These are phyloP conservation scores for Camillea tinctor DNA, from an alignment of 2,329 filamentous ascomycete species.

Conservation along the genomic window DNA sequence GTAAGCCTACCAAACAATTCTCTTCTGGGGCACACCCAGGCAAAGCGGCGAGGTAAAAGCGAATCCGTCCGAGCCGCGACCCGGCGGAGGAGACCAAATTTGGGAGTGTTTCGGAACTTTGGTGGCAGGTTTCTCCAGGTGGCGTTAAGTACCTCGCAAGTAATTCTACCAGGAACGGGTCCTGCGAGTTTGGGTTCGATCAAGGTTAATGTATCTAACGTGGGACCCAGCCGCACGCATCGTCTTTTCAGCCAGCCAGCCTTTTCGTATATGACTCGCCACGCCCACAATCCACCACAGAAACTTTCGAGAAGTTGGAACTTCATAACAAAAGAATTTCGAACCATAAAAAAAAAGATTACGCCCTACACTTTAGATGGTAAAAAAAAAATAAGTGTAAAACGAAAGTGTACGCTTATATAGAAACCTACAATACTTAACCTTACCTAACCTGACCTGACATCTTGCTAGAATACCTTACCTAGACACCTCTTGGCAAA, in stretches of 20 bases:
- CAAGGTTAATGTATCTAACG: conserved; percentile 23
- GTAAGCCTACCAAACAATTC: conserved; percentile 29
- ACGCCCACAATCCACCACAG: conserved; percentile 13
- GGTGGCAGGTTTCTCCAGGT: conserved; percentile 24
- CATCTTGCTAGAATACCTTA: no score
- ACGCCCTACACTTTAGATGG: no score
- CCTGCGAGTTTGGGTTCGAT: conserved; percentile 25
- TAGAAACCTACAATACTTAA: no score
- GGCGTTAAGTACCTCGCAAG: conserved; percentile 23
- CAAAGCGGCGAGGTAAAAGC: conserved; percentile 32
- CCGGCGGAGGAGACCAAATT: conserved; percentile 33
- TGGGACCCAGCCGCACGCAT: conserved; percentile 24
- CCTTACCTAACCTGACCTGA: no score
- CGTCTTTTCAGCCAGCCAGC: conserved; percentile 16
- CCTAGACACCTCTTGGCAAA: no score
- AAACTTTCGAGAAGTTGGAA: conserved; percentile 4
- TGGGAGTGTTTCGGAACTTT: conserved; percentile 30
- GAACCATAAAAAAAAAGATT: no score
- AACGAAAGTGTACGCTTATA: no score
- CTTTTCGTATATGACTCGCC: conserved; percentile 20
- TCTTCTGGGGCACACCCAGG: conserved; percentile 27
- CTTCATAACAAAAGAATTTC: no score
- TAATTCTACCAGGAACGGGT: conserved; percentile 26
- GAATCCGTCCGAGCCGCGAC: conserved; percentile 35
- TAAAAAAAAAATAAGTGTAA: no score